phyloP scores from a whole-genome alignment of 805 yeast species.

The Cyberlindnera veronae region DNA sequence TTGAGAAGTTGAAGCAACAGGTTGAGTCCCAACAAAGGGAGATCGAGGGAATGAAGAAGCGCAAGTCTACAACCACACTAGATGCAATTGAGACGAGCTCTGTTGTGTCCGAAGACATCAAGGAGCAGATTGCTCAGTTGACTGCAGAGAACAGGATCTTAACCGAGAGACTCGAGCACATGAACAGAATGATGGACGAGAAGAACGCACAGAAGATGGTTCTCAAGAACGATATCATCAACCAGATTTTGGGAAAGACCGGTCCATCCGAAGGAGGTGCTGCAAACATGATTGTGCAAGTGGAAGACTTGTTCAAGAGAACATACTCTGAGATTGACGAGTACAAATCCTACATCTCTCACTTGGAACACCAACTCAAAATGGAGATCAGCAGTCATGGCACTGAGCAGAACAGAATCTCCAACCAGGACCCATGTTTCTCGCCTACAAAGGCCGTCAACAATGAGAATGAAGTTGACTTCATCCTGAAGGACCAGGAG shows the following conservation, averaged over 20 bases:
- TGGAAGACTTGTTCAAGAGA: constrained; percentile 45
- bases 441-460: constrained; percentile 17
- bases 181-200: constrained; percentile 59
- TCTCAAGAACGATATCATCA: constrained; percentile 55
- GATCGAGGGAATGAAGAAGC: constrained; percentile 36
- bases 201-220: constrained; percentile 52
- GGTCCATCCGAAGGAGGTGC: constrained; percentile 25
- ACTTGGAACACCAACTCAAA: constrained; percentile 52
- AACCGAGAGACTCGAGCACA: constrained; percentile 66
- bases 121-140: constrained; percentile 40
- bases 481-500: constrained; percentile 52
- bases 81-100: constrained; percentile 7
- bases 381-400: constrained; percentile 15
- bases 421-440: not conserved
- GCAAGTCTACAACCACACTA: constrained; percentile 5
- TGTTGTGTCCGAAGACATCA: constrained; percentile 12
- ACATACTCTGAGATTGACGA: constrained; percentile 54
- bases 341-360: constrained; percentile 53
- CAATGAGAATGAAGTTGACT: constrained; percentile 21
- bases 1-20: constrained; percentile 54
- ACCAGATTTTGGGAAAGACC: constrained; percentile 46
- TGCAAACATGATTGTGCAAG: constrained; percentile 39
- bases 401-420: not conserved
- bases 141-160: constrained; percentile 63
- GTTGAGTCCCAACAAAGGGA: constrained; percentile 61